Evolutionary conservation across 768 basidiomycete species (phyloP), one percentile per base, ranked within the genome.

Genomic region (Udeniomyces megalosporus): DNA sequence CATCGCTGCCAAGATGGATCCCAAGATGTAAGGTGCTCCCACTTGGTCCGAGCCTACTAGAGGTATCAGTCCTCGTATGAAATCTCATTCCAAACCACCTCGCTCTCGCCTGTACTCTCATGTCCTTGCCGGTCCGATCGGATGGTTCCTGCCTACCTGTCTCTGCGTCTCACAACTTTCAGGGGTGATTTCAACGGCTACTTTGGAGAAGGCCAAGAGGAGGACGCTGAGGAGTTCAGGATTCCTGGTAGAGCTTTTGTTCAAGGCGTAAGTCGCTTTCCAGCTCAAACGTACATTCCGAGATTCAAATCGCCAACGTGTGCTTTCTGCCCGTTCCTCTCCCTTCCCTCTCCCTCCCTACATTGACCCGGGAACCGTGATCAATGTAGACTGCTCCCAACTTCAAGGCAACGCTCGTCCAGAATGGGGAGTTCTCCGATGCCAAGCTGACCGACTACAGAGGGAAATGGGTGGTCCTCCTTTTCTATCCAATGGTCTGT

Each of bases 401-500:
- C 44, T 58, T 58, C 29, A 58, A 65, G 62, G 62, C 72, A 53
- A 78, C 82, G 31, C 81, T 83, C 67, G 84, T 92, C 68, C 76
- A 81, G 66, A 83, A 86, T 48, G 84, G 87, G 59, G 72, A 79
- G 62, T 91, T 95, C 76, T 79, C 83, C 70, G 82, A 90, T 24
- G 73, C 88, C 60, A 81, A 84, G 15, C 75, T 91, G 53, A 73
- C 79, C 1, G 81, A 85, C 66, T 88, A 78, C 74, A 75, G 80
- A 58, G 88, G 89, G 26, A 63, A 63, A 50, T 63, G 56, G 53
- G 24, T 62, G n/a, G 79, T 91, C 42, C 81, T 93, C 17, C 80
- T 93, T 74, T 93, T 93, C 77, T 95, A 95, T 76, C 91, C 91
- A 6, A 81, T 93, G 87, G 88, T 76, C 66, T 84, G 74, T 35